A percentile compares a stretch with the other conserved stretches of the same genome.
Conservation (phyloP, 768 basidiomycete species). For the Mycena latifolia region DNA sequence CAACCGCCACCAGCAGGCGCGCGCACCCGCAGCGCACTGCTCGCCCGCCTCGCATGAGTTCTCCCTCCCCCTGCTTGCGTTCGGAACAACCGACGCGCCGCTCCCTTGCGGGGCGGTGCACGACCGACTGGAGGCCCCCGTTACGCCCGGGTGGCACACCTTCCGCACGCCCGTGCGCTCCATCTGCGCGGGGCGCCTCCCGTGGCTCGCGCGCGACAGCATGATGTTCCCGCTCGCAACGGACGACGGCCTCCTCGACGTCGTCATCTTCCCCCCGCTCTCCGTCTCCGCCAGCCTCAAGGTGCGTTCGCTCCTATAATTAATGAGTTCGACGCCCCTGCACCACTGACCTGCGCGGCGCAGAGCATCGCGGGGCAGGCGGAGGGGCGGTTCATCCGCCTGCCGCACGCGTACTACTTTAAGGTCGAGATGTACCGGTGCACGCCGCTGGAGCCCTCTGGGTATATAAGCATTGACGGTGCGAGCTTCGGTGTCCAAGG, state of each 20-base stretch:
- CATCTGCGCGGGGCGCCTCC: conserved; percentile 30
- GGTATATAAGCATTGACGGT: conserved; percentile 64
- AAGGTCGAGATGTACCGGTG: conserved; percentile 65
- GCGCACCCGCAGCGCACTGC: not conserved
- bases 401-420: conserved; percentile 58
- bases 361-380: conserved; percentile 34
- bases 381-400: conserved; percentile 30
- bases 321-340: not conserved
- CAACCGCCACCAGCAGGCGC: conserved; percentile 32
- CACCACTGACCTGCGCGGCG: not conserved
- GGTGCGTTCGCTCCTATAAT: not conserved
- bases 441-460: conserved; percentile 52
- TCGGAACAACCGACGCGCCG: conserved; percentile 20
- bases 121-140: conserved; percentile 18
- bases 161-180: conserved; percentile 62
- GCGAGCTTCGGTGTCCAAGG: not conserved
- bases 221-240: conserved; percentile 49
- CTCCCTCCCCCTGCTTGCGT: conserved; percentile 41
- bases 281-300: conserved; percentile 26
- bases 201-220: conserved; percentile 28
- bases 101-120: conserved; percentile 29
- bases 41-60: conserved; percentile 7
- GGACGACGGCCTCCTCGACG: conserved; percentile 59
- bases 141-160: conserved; percentile 54
- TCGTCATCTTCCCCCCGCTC: conserved; percentile 38